Base-by-base conservation (phyloP, 139 green algal species). In the Coelastrella sp. region DNA sequence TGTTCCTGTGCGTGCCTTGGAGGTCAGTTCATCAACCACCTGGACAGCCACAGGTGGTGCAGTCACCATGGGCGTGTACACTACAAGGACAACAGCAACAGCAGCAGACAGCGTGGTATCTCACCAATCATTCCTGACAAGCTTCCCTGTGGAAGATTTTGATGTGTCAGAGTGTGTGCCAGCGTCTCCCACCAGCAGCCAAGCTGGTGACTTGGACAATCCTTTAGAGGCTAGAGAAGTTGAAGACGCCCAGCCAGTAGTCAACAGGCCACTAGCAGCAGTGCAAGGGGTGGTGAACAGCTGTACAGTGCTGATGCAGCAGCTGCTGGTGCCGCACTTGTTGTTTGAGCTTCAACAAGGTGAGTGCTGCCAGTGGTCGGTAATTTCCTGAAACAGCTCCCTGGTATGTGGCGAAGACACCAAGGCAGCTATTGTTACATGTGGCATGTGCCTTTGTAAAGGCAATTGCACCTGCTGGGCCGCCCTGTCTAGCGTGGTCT, bases 81-180 rank as follows among this genome's bases (percentile, higher is more conserved):
- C 24, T 17, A 14, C 20, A 57, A 24, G 9, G 6, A 6, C 17
- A n/a, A 80, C 74, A 57, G 60, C 74, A 80, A 58, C 74, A 80
- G 25, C 74, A 58, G 25, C 74, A 58, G 25, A 15, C 74, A 80
- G 74, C 74, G 15, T 80, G 1, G 24, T 80, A 7, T 80, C 74
- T n/a, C 78, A 83, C 3, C 78, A 83, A 20, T 15, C 74, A 22
- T 59, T 76, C 15, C 66, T 88, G 35, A 60, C 27, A 9, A 88
- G 83, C 66, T 88, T 88, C 65, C 83, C 83, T 70, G 83, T 88
- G 8, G 81, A 87, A 58, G 81, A 87, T 25, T 27, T 87, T 57
- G 81, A 87, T 24, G 60, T 87, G 83, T 20, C 68, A 15, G 83
- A 88, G 0, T 61, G 58, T 7, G 14, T 79, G 11, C 66, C 60